Percentiles rank a stretch among this genome's conserved stretches.
phyloP scores from a whole-genome alignment of 352 stramenopile species.

The Aphanomyces cochlioides region DNA sequence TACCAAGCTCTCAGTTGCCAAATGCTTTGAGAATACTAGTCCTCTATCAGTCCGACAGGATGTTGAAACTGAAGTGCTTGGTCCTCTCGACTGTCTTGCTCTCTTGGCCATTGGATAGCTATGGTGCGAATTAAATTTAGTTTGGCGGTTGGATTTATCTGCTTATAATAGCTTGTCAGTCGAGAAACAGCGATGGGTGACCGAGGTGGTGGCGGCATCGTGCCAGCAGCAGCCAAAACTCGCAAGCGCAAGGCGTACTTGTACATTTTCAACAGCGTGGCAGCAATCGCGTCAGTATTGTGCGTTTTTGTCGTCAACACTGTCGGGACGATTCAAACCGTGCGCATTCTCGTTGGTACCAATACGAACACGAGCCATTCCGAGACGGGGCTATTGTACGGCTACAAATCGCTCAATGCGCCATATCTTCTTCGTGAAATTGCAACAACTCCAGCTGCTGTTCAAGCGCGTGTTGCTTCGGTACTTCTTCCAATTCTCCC shows the following conservation, averaged over 20 bases:
- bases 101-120: too few species aligned
- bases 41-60: too few species aligned
- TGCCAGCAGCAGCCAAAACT: not conserved
- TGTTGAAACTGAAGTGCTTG: too few species aligned
- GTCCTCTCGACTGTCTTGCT: too few species aligned
- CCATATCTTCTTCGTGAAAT: slow-evolving; percentile 21
- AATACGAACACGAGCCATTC: not conserved
- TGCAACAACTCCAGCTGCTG: not conserved
- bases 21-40: too few species aligned
- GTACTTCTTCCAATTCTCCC: not conserved
- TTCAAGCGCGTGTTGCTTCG: not conserved
- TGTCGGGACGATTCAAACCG: slow-evolving; percentile 1
- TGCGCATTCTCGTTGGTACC: slow-evolving; percentile 2
- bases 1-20: too few species aligned
- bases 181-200: not conserved
- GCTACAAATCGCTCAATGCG: slow-evolving; percentile 18
- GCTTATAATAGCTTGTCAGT: too few species aligned
- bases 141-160: too few species aligned
- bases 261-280: slow-evolving; percentile 28
- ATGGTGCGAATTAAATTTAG: too few species aligned
- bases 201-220: not conserved
- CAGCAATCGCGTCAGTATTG: slow-evolving; percentile 13
- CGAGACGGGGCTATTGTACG: not conserved
- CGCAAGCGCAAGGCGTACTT: slow-evolving; percentile 8
- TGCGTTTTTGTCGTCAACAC: slow-evolving; percentile 25